Evolutionary conservation across 108 stramenopile species (phyloP).

Genomic region (Skeletonema marinoi): DNA sequence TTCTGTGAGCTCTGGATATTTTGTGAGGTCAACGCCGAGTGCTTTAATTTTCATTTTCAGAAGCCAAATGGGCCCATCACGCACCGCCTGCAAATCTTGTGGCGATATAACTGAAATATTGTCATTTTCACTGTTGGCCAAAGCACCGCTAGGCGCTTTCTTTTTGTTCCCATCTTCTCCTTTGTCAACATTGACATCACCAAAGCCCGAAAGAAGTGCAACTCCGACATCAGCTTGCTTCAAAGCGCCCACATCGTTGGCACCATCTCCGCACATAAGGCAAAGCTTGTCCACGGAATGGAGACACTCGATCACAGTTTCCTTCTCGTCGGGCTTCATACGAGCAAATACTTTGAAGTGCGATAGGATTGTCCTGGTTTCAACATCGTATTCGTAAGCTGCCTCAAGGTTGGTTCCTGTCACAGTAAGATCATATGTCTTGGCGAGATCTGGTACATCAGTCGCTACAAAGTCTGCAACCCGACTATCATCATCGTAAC

Average conservation of each 20-base stretch:
- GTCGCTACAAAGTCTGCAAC: conserved; percentile 59
- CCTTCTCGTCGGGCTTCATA: conserved; percentile 97
- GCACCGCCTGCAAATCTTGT: conserved; percentile 58
- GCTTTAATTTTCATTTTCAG: conserved; percentile 70
- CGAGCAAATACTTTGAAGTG: conserved; percentile 94
- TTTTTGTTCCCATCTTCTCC: conserved; percentile 65
- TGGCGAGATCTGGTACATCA: conserved; percentile 69
- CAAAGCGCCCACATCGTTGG: conserved; percentile 94
- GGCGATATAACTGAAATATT: conserved; percentile 63
- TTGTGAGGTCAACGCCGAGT: conserved; percentile 77
- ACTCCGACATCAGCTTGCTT: conserved; percentile 95
- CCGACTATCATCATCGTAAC: conserved; percentile 79
- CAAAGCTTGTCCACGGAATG: conserved; percentile 83
- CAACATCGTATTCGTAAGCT: conserved; percentile 78
- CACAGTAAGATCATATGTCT: conserved; percentile 80
- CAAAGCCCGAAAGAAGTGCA: conserved; percentile 92
- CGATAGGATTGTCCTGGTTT: conserved; percentile 68
- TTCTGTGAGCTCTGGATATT: conserved; percentile 81
- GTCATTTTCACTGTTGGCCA: conserved; percentile 10
- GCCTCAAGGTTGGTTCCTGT: conserved; percentile 77
- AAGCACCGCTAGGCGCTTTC: conserved; percentile 23
- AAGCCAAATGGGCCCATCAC: conserved; percentile 52
- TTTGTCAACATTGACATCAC: conserved; percentile 91
- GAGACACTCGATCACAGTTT: conserved; percentile 89
- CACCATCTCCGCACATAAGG: conserved; percentile 98